Evolutionary conservation across 2,329 filamentous ascomycete genomes (phyloP), one percentile per base, ranked within the genome.

Genomic region (Pestalotiopsis sp.): DNA sequence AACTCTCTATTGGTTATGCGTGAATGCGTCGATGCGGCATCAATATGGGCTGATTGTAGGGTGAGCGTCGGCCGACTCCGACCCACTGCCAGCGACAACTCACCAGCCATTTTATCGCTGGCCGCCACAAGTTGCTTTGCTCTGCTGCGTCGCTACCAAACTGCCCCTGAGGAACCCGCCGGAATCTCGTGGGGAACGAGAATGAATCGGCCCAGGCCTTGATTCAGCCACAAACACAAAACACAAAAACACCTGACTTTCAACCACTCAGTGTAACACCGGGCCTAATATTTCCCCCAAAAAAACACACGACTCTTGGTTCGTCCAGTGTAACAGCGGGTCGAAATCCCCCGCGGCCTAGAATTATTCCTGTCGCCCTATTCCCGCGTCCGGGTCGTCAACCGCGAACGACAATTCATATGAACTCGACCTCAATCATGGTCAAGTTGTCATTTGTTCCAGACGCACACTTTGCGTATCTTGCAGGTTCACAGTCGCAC

Each of bases 1-100:
- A 64, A 59, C 27, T 63, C 56, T 66, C 49, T 38, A 45, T 49
- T 57, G 57, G 25, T 59, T 67, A 64, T 49, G 7, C 41, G 25
- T 23, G 11, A 3, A 52, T 52, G 45, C 45, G 45, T 52, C 23
- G 20, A 38, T 56, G 63, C 38, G 36, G 25, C 49, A 64, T 7
- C 59, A 57, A 38, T 31, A 49, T 69, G 68, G 68, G 58, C 63
- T 69, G 68, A 69, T 69, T 49, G 64, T 67, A 25, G 64, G 66
- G 63, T 64, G 68, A 66, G 14, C n/a, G 62, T 69, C 68, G 68
- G 68, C 63, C 38, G 68, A 63, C 17, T 69, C 68, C 62, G 56
- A 64, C 11, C 61, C 45, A 52, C 17, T n/a, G 45, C 45, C 45
- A 17, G 45, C 45, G 17, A n/a, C 17, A 52, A 52, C 7, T n/a